Conservation (phyloP, 371 early-diverging fungal species). For the Dichotomocladium elegans region DNA sequence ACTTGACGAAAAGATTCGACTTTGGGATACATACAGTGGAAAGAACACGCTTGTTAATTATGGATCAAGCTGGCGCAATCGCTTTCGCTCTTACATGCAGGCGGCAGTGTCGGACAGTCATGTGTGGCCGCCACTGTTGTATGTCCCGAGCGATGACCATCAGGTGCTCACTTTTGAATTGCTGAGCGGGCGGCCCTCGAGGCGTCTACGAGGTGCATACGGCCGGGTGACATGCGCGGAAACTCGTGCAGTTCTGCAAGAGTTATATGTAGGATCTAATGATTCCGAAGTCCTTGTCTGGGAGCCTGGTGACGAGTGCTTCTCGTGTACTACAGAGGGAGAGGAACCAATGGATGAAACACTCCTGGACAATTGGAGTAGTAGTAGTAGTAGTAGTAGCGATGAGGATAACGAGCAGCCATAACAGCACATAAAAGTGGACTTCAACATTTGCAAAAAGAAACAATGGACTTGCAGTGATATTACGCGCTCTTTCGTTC, state of each 20-base stretch:
- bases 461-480: neutral
- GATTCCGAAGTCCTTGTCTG: slow-evolving; percentile 67
- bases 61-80: slow-evolving; percentile 54
- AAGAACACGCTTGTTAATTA: slow-evolving; percentile 65
- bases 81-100: slow-evolving; percentile 37
- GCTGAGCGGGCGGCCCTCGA: slow-evolving; percentile 49
- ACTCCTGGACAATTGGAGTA: neutral
- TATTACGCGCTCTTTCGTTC: no score
- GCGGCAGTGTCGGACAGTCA: slow-evolving; percentile 45
- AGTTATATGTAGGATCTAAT: slow-evolving; percentile 65
- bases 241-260: slow-evolving; percentile 50
- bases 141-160: slow-evolving; percentile 60
- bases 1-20: slow-evolving; percentile 70
- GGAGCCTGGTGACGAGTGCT: slow-evolving; percentile 40
- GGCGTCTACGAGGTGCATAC: slow-evolving; percentile 60
- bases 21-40: slow-evolving; percentile 78
- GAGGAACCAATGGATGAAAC: slow-evolving; percentile 1
- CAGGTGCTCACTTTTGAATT: slow-evolving; percentile 61
- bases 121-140: slow-evolving; percentile 49
- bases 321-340: neutral
- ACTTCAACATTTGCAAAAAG: neutral
- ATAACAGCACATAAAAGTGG: neutral
- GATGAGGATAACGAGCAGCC: neutral
- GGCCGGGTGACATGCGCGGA: slow-evolving; percentile 61
- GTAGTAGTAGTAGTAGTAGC: neutral